Percentiles rank a stretch among this genome's conserved stretches.
These are phyloP conservation scores for Agrocybe chaxingu DNA, from an alignment of 768 basidiomycete species.

Conservation along the genomic window DNA sequence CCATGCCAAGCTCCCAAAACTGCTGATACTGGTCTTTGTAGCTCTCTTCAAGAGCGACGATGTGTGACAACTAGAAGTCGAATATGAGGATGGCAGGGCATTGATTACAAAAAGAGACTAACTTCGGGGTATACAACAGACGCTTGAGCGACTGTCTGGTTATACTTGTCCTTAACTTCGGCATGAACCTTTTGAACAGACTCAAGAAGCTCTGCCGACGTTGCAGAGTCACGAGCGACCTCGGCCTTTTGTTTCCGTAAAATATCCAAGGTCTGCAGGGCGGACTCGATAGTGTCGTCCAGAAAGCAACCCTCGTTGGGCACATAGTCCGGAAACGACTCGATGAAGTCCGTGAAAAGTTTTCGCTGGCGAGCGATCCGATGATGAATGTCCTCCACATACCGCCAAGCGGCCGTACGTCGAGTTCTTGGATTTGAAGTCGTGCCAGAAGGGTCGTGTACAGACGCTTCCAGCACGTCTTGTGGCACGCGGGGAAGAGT, in stretches of 20 bases:
- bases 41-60: slow-evolving; percentile 71
- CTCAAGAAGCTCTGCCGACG: slow-evolving; percentile 45
- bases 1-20: slow-evolving; percentile 79
- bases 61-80: slow-evolving; percentile 55
- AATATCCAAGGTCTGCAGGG: slow-evolving; percentile 45
- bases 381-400: slow-evolving; percentile 71
- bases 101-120: slow-evolving; percentile 12
- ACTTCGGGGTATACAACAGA: slow-evolving; percentile 82
- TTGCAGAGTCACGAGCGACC: slow-evolving; percentile 43
- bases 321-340: slow-evolving; percentile 17
- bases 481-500: slow-evolving; percentile 49
- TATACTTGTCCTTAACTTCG: slow-evolving; percentile 61
- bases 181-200: slow-evolving; percentile 55
- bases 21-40: slow-evolving; percentile 80
- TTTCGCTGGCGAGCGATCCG: slow-evolving; percentile 62
- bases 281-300: slow-evolving; percentile 48
- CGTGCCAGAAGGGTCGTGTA: slow-evolving; percentile 68
- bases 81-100: background rate
- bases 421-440: slow-evolving; percentile 60
- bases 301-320: slow-evolving; percentile 39
- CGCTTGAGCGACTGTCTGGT: slow-evolving; percentile 60
- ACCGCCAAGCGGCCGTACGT: slow-evolving; percentile 60
- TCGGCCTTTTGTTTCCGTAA: slow-evolving; percentile 45
- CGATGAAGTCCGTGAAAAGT: slow-evolving; percentile 46
- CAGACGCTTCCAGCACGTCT: slow-evolving; percentile 71